These are phyloP conservation scores for Fusarium paranaense DNA, from an alignment of 2,329 filamentous ascomycete genomes.

Conservation along the genomic window DNA sequence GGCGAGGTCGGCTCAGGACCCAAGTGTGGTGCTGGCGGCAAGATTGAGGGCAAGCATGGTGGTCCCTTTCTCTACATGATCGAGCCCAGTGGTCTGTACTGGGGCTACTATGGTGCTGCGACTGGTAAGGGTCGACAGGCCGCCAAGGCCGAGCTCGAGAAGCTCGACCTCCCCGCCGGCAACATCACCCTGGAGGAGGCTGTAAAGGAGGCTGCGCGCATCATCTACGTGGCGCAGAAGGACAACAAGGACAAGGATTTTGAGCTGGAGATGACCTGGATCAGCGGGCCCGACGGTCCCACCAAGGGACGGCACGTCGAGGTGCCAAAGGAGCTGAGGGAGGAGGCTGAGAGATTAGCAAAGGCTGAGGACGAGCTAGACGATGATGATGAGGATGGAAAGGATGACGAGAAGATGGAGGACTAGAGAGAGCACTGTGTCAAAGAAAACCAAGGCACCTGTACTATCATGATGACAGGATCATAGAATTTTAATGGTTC, in stretches of 20 bases:
- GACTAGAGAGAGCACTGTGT: constrained; percentile 65
- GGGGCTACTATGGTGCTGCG: constrained; percentile 98
- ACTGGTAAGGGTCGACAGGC: constrained; percentile 97
- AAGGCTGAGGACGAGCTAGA: constrained; percentile 91
- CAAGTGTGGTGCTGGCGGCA: constrained; percentile 83
- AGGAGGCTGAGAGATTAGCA: constrained; percentile 92
- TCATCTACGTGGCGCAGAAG: constrained; percentile 97
- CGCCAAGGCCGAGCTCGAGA: constrained; percentile 98
- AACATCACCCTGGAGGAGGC: constrained; percentile 85
- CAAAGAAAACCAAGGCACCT: constrained; percentile 42
- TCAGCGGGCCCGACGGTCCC: constrained; percentile 84
- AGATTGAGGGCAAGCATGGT: constrained; percentile 79
- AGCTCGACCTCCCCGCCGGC: constrained; percentile 86
- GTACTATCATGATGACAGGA: constrained; percentile 52
- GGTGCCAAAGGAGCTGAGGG: constrained; percentile 88
- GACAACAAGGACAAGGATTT: constrained; percentile 99
- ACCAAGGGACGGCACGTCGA: constrained; percentile 94
- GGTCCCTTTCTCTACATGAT: constrained; percentile 99
- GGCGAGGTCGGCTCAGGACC: constrained; percentile 90
- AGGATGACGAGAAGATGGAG: constrained; percentile 88
- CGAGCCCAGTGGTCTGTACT: constrained; percentile 95
- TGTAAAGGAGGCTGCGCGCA: constrained; percentile 95
- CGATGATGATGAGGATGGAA: constrained; percentile 76
- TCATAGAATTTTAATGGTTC: constrained; percentile 52
- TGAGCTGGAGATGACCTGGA: constrained; percentile 99